Evolutionary conservation across 306 rosid genomes (phyloP).

Genomic region (Glycine soja): DNA sequence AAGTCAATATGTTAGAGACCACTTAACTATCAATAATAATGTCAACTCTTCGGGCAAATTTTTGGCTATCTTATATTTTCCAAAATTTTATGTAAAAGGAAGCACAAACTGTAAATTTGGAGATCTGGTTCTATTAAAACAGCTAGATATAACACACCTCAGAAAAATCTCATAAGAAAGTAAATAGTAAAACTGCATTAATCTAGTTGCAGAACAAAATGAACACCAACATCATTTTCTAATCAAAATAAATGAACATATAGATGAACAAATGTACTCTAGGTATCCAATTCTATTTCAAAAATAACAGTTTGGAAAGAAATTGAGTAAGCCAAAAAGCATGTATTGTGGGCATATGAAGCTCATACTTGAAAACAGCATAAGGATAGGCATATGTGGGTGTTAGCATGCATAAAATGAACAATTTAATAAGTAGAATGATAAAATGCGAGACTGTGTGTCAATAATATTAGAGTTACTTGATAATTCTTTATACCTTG

Average conservation of each 20-base stretch:
- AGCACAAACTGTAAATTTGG: neutral
- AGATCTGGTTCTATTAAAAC: neutral
- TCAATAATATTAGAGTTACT: neutral
- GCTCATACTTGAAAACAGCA: neutral
- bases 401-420: neutral
- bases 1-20: neutral
- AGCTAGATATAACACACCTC: neutral
- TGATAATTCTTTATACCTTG: slow-evolving; percentile 57
- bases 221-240: slow-evolving; percentile 20
- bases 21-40: neutral
- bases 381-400: neutral
- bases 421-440: neutral
- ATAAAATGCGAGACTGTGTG: neutral
- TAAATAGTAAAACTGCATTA: neutral
- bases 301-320: neutral
- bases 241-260: slow-evolving; percentile 22
- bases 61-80: too few species aligned
- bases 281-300: neutral
- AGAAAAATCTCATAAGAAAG: neutral
- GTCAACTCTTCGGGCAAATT: neutral
- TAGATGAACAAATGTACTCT: neutral
- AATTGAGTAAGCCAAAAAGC: slow-evolving; percentile 6
- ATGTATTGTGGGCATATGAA: slow-evolving; percentile 21
- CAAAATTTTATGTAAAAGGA: neutral
- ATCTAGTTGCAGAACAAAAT: neutral